phyloP scores from a whole-genome alignment of 2,329 filamentous ascomycete species.

The Talaromyces atroroseus region DNA sequence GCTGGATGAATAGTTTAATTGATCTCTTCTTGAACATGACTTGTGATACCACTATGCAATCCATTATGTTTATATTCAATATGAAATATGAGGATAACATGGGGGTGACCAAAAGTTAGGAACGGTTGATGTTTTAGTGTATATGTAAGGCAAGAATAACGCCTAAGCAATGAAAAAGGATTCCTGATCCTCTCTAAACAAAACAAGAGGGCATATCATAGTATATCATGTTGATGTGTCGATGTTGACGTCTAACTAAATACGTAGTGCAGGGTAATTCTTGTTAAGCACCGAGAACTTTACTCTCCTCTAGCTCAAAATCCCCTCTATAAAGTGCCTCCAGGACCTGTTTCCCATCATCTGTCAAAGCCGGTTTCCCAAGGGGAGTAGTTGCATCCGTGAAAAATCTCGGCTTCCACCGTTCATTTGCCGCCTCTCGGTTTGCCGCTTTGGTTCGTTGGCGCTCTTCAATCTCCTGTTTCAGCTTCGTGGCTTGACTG shows the following conservation, averaged over 20 bases:
- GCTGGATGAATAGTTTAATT: too few relatives aligned
- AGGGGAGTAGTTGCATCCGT: constrained; percentile 54
- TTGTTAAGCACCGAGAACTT: constrained; percentile 28
- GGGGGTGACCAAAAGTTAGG: too few relatives aligned
- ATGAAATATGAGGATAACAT: too few relatives aligned
- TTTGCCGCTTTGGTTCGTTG: constrained; percentile 81
- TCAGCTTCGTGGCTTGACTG: constrained; percentile 74
- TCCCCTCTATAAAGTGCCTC: constrained; percentile 50
- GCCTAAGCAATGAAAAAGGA: not conserved
- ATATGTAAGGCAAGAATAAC: not conserved
- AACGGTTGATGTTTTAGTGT: too few relatives aligned
- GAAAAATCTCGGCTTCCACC: constrained; percentile 89
- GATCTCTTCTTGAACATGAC: not conserved
- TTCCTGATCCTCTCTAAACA: not conserved
- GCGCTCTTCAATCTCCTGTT: constrained; percentile 84
- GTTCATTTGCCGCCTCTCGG: constrained; percentile 61
- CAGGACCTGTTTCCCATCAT: constrained; percentile 56
- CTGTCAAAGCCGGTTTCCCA: constrained; percentile 58
- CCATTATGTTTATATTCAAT: too few relatives aligned
- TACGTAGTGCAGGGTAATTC: not conserved
- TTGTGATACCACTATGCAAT: not conserved
- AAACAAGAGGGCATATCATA: not conserved
- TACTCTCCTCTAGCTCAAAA: constrained; percentile 44
- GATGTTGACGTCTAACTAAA: not conserved
- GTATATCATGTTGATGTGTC: not conserved